Evolutionary conservation across 495 filamentous ascomycete genomes (phyloP).

Genomic region (Neurospora tetraspora): DNA sequence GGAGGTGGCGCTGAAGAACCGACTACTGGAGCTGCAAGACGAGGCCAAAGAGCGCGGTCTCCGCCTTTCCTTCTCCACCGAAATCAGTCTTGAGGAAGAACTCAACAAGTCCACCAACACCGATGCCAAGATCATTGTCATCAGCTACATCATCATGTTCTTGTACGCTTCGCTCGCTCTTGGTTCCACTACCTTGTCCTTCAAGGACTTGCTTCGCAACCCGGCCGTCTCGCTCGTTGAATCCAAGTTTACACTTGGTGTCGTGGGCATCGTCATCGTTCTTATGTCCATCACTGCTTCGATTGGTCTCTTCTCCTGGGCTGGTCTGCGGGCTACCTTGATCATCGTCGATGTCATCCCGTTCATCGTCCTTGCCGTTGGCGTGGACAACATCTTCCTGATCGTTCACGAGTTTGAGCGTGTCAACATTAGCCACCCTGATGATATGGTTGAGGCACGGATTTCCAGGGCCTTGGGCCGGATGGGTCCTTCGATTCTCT

Average conservation of each 20-base stretch:
- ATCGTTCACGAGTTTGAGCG: slow-evolving; percentile 98
- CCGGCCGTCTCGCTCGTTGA: slow-evolving; percentile 79
- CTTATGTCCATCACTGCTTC: slow-evolving; percentile 95
- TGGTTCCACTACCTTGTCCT: slow-evolving; percentile 72
- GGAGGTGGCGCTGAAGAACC: slow-evolving; percentile 64
- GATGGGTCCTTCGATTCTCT: slow-evolving; percentile 94
- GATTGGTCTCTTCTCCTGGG: slow-evolving; percentile 83
- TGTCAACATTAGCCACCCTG: slow-evolving; percentile 79
- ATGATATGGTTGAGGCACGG: slow-evolving; percentile 73
- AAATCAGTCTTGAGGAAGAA: slow-evolving; percentile 87
- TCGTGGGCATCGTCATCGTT: slow-evolving; percentile 88
- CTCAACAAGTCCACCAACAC: slow-evolving; percentile 95
- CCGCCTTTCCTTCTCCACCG: slow-evolving; percentile 85
- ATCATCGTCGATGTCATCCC: slow-evolving; percentile 99
- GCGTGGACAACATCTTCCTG: slow-evolving; percentile 97
- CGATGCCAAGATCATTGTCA: slow-evolving; percentile 90
- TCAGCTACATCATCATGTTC: slow-evolving; percentile 99
- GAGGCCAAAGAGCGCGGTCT: slow-evolving; percentile 73
- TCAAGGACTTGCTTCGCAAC: slow-evolving; percentile 64
- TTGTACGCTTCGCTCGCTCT: slow-evolving; percentile 87
- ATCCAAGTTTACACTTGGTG: slow-evolving; percentile 88
- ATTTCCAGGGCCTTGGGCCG: slow-evolving; percentile 78
- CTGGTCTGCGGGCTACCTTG: slow-evolving; percentile 82
- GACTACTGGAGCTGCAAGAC: slow-evolving; percentile 62
- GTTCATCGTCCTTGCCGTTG: slow-evolving; percentile 90